Percentiles rank a stretch among this genome's conserved stretches.
Conservation (phyloP, 352 stramenopile genomes). For the Phytopythium helicoides region DNA sequence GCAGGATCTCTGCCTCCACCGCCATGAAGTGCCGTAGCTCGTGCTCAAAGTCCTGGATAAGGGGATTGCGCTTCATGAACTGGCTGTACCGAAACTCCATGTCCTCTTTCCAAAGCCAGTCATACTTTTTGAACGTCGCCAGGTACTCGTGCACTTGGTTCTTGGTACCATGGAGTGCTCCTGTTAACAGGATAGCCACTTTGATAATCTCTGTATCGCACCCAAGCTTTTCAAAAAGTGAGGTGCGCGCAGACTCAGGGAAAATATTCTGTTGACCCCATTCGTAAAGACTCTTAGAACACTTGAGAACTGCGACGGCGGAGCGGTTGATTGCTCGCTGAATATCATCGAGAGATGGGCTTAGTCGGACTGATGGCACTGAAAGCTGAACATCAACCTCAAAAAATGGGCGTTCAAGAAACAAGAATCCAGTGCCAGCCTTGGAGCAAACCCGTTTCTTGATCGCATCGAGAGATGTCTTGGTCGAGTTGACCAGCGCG, state of each 20-base stretch:
- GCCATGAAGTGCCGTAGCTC: conserved; percentile 81
- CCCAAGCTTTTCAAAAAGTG: conserved; percentile 81
- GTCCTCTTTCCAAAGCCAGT: conserved; percentile 90
- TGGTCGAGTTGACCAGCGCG: conserved; percentile 76
- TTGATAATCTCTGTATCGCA: conserved; percentile 90
- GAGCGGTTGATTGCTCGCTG: conserved; percentile 83
- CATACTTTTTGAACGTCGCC: conserved; percentile 83
- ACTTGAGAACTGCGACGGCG: conserved; percentile 77
- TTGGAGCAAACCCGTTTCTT: conserved; percentile 85
- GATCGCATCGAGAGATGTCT: conserved; percentile 73
- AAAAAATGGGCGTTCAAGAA: conserved; percentile 84
- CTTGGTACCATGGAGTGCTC: conserved; percentile 78
- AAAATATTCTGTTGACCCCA: conserved; percentile 74
- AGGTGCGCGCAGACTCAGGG: conserved; percentile 43
- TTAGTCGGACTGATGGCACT: conserved; percentile 76
- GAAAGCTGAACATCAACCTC: conserved; percentile 84
- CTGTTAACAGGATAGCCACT: conserved; percentile 81
- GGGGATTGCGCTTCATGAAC: conserved; percentile 79
- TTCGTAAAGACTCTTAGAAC: conserved; percentile 74
- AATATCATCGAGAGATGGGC: conserved; percentile 81
- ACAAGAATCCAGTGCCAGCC: conserved; percentile 74
- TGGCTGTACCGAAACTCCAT: conserved; percentile 85
- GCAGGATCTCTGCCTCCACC: conserved; percentile 73
- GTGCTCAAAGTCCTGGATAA: conserved; percentile 82
- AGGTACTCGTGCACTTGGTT: conserved; percentile 86